These are phyloP conservation scores for Canariomyces notabilis DNA, from an alignment of 2,329 filamentous ascomycete species.

Conservation along the genomic window DNA sequence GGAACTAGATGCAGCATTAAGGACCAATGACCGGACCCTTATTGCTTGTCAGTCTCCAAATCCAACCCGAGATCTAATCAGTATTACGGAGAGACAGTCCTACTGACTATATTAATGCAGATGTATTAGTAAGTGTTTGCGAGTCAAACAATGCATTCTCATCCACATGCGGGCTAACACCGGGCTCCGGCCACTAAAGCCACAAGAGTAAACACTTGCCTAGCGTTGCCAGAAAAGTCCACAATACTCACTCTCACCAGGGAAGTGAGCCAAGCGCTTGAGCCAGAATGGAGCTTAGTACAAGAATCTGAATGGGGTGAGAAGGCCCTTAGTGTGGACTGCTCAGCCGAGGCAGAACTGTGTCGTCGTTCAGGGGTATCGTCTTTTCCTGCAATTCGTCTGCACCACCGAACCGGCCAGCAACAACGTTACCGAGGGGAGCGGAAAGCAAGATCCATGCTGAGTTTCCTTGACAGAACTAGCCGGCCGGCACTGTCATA, in stretches of 20 bases:
- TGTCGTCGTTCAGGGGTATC: slow-evolving; percentile 38
- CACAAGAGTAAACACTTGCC: background rate
- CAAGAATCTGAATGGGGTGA: slow-evolving; percentile 20
- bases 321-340: slow-evolving; percentile 37
- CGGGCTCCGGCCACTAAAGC: background rate
- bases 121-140: background rate
- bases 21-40: slow-evolving; percentile 23
- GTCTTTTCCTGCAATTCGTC: slow-evolving; percentile 44
- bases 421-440: slow-evolving; percentile 40
- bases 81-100: too few relatives aligned
- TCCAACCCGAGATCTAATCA: too few relatives aligned
- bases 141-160: too few relatives aligned
- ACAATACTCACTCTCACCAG: slow-evolving; percentile 24
- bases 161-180: too few relatives aligned
- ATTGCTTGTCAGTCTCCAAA: slow-evolving; percentile 32
- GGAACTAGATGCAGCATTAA: slow-evolving; percentile 7
- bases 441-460: slow-evolving; percentile 33
- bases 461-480: slow-evolving; percentile 28
- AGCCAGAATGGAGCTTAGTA: slow-evolving; percentile 33
- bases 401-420: slow-evolving; percentile 34
- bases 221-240: background rate
- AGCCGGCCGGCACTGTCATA: slow-evolving; percentile 27
- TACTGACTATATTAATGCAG: too few relatives aligned
- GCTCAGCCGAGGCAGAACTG: slow-evolving; percentile 30
- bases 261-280: slow-evolving; percentile 30